These are phyloP conservation scores for Omphalotus olearius DNA, from an alignment of 1,284 basidiomycete species.

Conservation along the genomic window DNA sequence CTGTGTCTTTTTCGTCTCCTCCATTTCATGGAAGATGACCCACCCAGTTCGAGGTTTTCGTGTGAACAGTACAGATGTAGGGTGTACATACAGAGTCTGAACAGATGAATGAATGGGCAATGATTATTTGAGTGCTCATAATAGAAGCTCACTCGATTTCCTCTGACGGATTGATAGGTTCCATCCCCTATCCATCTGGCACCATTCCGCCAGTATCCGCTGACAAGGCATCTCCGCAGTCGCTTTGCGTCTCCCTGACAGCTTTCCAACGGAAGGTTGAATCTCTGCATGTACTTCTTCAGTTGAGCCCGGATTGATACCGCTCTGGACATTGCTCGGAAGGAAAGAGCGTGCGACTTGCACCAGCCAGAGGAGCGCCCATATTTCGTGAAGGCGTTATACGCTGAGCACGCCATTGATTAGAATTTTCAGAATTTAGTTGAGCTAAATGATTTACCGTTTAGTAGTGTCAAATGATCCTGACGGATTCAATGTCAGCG, in stretches of 20 bases:
- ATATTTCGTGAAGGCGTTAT: constrained; percentile 86
- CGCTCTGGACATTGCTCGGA: constrained; percentile 88
- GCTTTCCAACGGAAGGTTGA: constrained; percentile 72
- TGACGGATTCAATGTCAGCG: constrained; percentile 24
- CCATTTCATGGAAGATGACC: constrained; percentile 94
- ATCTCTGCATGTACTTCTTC: constrained; percentile 88
- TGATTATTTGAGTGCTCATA: not conserved
- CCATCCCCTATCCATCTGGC: constrained; percentile 88
- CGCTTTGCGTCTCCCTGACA: constrained; percentile 82
- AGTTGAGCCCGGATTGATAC: constrained; percentile 91
- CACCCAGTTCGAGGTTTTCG: constrained; percentile 86
- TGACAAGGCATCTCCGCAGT: constrained; percentile 81
- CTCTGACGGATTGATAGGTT: constrained; percentile 81
- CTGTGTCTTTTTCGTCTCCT: constrained; percentile 93
- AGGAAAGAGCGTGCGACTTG: constrained; percentile 87
- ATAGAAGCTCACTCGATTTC: constrained; percentile 61
- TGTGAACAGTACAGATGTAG: constrained; percentile 92
- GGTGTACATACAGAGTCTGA: constrained; percentile 86
- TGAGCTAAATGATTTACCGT: constrained; percentile 49
- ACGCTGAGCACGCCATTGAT: constrained; percentile 46
- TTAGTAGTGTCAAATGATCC: constrained; percentile 91
- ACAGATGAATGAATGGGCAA: constrained; percentile 2
- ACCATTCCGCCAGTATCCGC: constrained; percentile 92
- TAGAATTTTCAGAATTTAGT: not conserved
- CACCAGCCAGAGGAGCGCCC: constrained; percentile 89